Percentiles rank a stretch among this genome's conserved stretches.
Evolutionary conservation across 495 filamentous ascomycete species (phyloP).

Genomic region (Elasticomyces elasticus): DNA sequence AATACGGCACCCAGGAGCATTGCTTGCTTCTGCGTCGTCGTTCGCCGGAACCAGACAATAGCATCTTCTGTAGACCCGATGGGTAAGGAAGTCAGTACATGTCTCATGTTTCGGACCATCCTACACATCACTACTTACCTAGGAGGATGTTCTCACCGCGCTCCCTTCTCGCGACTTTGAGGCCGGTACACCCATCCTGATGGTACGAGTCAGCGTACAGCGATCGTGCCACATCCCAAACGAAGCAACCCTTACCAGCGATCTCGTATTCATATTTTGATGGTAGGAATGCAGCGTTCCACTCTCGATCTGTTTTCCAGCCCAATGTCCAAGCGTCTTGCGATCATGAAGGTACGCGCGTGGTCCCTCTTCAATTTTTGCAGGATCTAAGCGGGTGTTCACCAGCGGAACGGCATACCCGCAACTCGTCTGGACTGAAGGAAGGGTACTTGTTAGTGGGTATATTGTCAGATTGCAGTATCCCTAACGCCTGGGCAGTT

Average conservation of each 20-base stretch:
- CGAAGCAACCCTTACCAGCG: not conserved
- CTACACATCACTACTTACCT: no score
- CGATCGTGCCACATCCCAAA: not conserved
- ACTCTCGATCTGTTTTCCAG: conserved; percentile 32
- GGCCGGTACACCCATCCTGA: conserved; percentile 42
- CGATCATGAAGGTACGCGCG: no score
- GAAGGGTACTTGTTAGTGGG: no score
- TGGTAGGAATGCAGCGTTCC: conserved; percentile 39
- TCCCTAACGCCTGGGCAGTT: no score
- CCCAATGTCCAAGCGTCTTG: conserved; percentile 39
- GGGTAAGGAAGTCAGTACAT: no score
- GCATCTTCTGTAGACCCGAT: conserved; percentile 27
- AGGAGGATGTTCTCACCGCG: conserved; percentile 31
- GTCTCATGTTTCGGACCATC: no score
- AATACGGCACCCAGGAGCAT: conserved; percentile 31
- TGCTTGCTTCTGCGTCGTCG: conserved; percentile 29
- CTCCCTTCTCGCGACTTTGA: conserved; percentile 36
- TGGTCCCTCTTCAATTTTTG: no score
- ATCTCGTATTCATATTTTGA: conserved; percentile 38
- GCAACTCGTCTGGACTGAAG: no score
- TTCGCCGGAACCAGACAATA: conserved; percentile 26
- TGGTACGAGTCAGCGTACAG: not conserved
- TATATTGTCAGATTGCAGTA: no score
- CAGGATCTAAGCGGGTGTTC: no score
- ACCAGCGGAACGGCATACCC: no score